These are phyloP conservation scores for Kwoniella botswanensis DNA, from an alignment of 768 basidiomycete genomes.

Conservation along the genomic window DNA sequence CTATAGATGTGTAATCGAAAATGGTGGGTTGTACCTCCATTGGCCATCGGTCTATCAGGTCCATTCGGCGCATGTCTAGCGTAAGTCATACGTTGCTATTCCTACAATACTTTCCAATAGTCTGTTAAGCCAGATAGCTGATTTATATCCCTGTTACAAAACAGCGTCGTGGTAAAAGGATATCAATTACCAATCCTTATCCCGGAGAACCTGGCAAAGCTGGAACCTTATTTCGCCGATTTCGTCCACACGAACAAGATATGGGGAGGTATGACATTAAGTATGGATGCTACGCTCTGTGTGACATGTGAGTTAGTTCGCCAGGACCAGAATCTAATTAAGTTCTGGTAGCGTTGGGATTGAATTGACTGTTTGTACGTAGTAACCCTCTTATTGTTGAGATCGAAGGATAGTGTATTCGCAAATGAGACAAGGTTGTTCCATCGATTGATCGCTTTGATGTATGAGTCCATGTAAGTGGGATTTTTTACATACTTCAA, in stretches of 20 bases:
- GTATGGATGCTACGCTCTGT: conserved; percentile 10
- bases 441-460: conserved; percentile 11
- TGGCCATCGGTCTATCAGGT: neutral
- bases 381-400: conserved; percentile 5
- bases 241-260: neutral
- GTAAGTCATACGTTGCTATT: neutral
- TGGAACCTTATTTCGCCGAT: conserved; percentile 1
- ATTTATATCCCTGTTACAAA: no score
- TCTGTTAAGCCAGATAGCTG: no score
- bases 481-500: no score
- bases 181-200: conserved; percentile 5
- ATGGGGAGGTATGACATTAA: conserved; percentile 17
- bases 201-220: neutral
- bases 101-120: no score
- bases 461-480: conserved; percentile 21
- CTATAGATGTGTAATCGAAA: conserved; percentile 14
- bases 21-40: conserved; percentile 11
- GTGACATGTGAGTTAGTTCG: neutral
- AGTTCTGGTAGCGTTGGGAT: no score
- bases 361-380: neutral
- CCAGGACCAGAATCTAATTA: neutral
- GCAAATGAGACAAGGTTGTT: conserved; percentile 11
- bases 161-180: neutral
- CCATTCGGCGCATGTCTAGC: neutral
- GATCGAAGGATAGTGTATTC: conserved; percentile 19